phyloP scores from a whole-genome alignment of 805 yeast genomes.

The Pachysolen tannophilus region DNA sequence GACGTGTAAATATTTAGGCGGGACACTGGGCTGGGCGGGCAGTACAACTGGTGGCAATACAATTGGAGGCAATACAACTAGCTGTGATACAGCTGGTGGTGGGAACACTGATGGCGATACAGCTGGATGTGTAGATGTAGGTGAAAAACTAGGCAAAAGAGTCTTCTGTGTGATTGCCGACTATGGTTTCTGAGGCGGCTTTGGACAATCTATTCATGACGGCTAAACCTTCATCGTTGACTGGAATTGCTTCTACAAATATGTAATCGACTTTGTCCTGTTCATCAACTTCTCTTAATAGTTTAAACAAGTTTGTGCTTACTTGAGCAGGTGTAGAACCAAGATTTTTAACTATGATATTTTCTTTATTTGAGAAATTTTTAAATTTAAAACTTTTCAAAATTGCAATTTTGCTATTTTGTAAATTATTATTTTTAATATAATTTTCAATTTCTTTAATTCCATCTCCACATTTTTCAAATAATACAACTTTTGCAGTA shows the following conservation, averaged over 20 bases:
- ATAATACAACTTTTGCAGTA: conserved; percentile 67
- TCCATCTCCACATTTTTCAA: conserved; percentile 43
- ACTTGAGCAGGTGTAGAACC: conserved; percentile 50
- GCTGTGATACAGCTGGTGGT: too few species aligned
- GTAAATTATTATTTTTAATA: conserved; percentile 10
- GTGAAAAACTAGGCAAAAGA: background rate
- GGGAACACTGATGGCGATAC: background rate
- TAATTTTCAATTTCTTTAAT: conserved; percentile 22
- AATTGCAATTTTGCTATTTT: conserved; percentile 39
- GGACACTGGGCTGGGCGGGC: too few species aligned
- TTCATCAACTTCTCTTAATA: conserved; percentile 71
- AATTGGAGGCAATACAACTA: too few species aligned
- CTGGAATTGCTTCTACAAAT: conserved; percentile 76
- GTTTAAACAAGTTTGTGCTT: conserved; percentile 66
- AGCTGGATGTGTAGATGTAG: background rate
- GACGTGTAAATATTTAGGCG: too few species aligned
- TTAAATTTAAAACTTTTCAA: conserved; percentile 34
- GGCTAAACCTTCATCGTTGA: conserved; percentile 79
- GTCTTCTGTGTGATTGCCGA: background rate
- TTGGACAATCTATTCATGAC: conserved; percentile 86
- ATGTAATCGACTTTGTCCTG: conserved; percentile 53
- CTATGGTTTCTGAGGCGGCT: conserved; percentile 54
- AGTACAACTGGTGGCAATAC: too few species aligned
- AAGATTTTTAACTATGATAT: conserved; percentile 26
- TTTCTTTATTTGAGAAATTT: conserved; percentile 9